These are phyloP conservation scores for Mycena vulgaris DNA, from an alignment of 768 basidiomycete genomes.

Conservation along the genomic window DNA sequence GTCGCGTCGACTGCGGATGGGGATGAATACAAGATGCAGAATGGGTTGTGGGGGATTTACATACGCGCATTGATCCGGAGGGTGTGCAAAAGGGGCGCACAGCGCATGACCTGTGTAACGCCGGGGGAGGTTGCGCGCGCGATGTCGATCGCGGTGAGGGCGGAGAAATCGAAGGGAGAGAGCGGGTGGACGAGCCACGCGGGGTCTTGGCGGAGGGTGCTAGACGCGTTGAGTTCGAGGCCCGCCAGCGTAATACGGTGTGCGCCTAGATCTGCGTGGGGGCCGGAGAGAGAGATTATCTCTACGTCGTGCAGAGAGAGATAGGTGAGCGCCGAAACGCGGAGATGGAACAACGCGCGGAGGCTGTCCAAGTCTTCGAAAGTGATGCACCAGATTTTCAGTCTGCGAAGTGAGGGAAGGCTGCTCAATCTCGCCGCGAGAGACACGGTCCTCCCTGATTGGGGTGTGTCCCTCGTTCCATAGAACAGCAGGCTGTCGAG, in stretches of 20 bases:
- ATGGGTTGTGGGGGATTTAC: background rate
- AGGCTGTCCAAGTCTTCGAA: too few species aligned
- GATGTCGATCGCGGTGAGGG: background rate
- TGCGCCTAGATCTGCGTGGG: background rate
- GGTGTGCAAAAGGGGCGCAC: background rate
- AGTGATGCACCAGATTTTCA: too few species aligned
- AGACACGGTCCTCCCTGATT: too few species aligned
- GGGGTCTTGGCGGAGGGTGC: too few species aligned
- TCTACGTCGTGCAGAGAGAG: background rate
- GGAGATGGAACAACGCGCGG: too few species aligned
- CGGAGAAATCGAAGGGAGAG: slow-evolving; percentile 1
- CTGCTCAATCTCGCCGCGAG: too few species aligned
- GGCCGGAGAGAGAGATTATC: background rate
- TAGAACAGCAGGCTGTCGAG: too few species aligned
- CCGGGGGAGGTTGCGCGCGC: background rate
- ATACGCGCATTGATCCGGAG: background rate
- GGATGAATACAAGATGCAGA: too few species aligned
- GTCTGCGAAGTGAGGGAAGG: too few species aligned
- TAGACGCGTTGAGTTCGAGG: background rate
- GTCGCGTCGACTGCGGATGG: too few species aligned
- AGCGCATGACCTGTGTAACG: background rate
- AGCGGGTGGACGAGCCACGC: background rate
- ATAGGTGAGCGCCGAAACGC: too few species aligned
- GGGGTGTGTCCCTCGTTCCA: too few species aligned
- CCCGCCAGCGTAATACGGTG: background rate